Base-by-base conservation (phyloP, 257 asterid species). In the Solanum etuberosum region DNA sequence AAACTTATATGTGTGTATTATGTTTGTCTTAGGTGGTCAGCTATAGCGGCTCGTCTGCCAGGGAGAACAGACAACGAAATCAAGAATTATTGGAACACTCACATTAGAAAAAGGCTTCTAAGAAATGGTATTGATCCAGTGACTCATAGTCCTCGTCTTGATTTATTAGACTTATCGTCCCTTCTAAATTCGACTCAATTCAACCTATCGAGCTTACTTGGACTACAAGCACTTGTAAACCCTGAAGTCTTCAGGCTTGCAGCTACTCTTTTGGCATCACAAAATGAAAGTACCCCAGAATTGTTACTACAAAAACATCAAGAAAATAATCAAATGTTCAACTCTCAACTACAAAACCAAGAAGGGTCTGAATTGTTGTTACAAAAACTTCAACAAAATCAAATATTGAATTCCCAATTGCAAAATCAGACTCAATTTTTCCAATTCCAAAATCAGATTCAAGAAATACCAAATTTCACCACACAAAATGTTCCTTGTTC, bases 51-150 rank as follows among this genome's bases (percentile, higher is more conserved):
- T 4, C 91, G 97, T 32, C 86, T 95, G 57, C 98, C 98, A 0
- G 98, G 98, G 72, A 91, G 98, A 77, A 95, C 98, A 0, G 98
- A 95, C 83, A 95, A 95, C 14, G 98, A 95, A 76, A 93, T 95
- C 90, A 95, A 95, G 97, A 95, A 95, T 68, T 93, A 93, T 18
- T 95, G 98, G 98, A 95, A 95, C 87, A 95, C 98, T 0, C 96
- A 94, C 87, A 93, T 95, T 14, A 86, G 98, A 25, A 95, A 95
- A 88, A 92, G 98, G 88, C 96, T 95, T 40, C 89, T 95, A 7
- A 87, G 90, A 38, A 95, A 80, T 86, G 98, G 98, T 82, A 94
- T 95, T 57, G 98, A 95, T 71, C 98, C 98, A 20, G 97, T 94
- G 37, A 95, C 98, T 11, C 98, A 95, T 32, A 94, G 94, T 73